Evolutionary conservation across 108 stramenopile genomes (phyloP), one percentile per base, ranked within the genome.

Genomic region (Nitzschia sp.): DNA sequence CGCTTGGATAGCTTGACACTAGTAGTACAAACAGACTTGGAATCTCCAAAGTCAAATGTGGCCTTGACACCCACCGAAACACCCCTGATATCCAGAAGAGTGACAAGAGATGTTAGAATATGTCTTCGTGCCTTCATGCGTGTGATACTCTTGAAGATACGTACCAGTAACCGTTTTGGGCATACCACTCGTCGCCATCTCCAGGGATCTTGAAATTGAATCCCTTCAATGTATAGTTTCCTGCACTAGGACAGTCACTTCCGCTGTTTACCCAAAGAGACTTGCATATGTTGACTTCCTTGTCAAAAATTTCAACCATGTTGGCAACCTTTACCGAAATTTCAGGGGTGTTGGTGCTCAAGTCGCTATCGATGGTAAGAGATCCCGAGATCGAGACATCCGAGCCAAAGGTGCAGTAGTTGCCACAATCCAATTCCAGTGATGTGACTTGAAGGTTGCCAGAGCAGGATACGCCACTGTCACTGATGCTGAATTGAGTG

Each of bases 331-430:
- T 43, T 22, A 62, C 61, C 10, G 15, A 43, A 12, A 62, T 42
- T 3, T 21, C n/a, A 14, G 61, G 41, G 2, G 61, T 62, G 15
- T 43, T 39, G 17, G 61, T 62, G 37, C 38, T 39, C 61, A 62
- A 46, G 2, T 43, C 40, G 21, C 44, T 46, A 10, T 1, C 14
- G 1, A 58, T 19, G 19, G 57, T 38, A 3, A 41, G 34, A 46
- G 19, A 0, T 19, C 65, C 51, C 10, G 12, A 14, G 25, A 53
- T 21, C 0, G 12, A 29, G 17, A 53, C 65, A 34, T 29, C 21
- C 6, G 65, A 65, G 2, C 65, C 65, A 24, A 52, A 65, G 24
- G 65, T 65, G 51, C 65, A 65, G 34, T 65, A 65, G 24, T 21
- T 46, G 41, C 43, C 61, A 46, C 61, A 62, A 24, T 46, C 43